Conservation (phyloP, 2,329 filamentous ascomycete genomes). For the Raffaelea albimanens region DNA sequence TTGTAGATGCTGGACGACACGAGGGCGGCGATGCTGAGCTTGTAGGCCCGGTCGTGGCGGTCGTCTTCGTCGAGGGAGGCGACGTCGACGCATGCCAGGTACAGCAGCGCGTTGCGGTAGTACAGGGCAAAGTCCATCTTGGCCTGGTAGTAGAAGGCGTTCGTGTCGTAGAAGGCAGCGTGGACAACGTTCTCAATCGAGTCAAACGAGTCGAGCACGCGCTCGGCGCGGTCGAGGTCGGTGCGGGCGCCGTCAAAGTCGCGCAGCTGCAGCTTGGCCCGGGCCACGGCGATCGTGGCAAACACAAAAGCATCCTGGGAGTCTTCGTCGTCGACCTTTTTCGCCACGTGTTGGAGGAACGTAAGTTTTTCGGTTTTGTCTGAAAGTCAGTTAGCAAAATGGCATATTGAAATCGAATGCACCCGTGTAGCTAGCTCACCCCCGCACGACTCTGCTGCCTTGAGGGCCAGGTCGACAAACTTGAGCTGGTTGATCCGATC, state of each 20-base stretch:
- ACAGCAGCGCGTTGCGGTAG: slow-evolving; percentile 95
- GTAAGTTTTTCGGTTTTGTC: slow-evolving; percentile 77
- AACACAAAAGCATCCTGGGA: slow-evolving; percentile 96
- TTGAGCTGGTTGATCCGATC: slow-evolving; percentile 99
- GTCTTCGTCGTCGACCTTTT: slow-evolving; percentile 82
- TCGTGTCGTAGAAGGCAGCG: slow-evolving; percentile 91
- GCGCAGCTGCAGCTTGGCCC: slow-evolving; percentile 71
- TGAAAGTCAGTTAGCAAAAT: slow-evolving; percentile 28
- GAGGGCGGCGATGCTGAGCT: slow-evolving; percentile 83
- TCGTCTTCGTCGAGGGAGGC: slow-evolving; percentile 64
- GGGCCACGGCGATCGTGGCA: slow-evolving; percentile 81
- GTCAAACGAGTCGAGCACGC: slow-evolving; percentile 83
- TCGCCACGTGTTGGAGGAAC: slow-evolving; percentile 75
- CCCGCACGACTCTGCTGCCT: slow-evolving; percentile 75
- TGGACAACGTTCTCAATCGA: slow-evolving; percentile 93
- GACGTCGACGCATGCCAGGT: slow-evolving; percentile 90
- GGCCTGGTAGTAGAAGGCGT: slow-evolving; percentile 88
- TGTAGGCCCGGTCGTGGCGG: slow-evolving; percentile 76
- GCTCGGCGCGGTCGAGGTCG: slow-evolving; percentile 79
- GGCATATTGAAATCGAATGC: not conserved
- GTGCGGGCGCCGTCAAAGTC: slow-evolving; percentile 76
- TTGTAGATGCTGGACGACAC: slow-evolving; percentile 97
- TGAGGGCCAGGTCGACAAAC: slow-evolving; percentile 82
- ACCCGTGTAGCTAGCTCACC: slow-evolving; percentile 35
- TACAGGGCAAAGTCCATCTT: slow-evolving; percentile 92